These are phyloP conservation scores for Pichia paraexigua DNA, from an alignment of 805 yeast genomes.

Conservation along the genomic window DNA sequence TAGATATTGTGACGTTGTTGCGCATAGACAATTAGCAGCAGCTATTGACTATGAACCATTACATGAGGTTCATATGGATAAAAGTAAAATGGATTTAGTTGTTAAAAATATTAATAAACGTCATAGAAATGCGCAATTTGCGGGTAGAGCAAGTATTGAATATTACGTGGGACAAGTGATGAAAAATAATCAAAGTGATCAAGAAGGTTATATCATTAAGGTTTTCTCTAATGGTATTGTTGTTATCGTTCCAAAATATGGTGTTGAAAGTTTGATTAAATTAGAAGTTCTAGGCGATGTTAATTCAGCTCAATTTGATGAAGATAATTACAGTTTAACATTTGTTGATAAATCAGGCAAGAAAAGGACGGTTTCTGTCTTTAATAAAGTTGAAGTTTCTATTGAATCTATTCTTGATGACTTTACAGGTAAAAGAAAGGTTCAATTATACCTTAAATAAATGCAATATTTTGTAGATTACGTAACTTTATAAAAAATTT, in stretches of 20 bases:
- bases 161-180: constrained; percentile 97
- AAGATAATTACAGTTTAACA: constrained; percentile 63
- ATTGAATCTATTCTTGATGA: constrained; percentile 80
- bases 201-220: constrained; percentile 86
- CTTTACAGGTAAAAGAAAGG: constrained; percentile 86
- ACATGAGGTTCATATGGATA: constrained; percentile 78
- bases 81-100: constrained; percentile 79
- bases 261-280: constrained; percentile 89
- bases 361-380: constrained; percentile 45
- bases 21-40: constrained; percentile 96
- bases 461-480: no score
- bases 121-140: constrained; percentile 97
- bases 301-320: constrained; percentile 59
- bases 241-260: constrained; percentile 89
- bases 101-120: constrained; percentile 86
- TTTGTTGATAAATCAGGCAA: constrained; percentile 39
- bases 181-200: constrained; percentile 70
- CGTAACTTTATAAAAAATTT: no score
- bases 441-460: constrained; percentile 57
- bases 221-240: constrained; percentile 94
- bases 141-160: constrained; percentile 96
- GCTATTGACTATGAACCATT: constrained; percentile 90
- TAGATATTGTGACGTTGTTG: constrained; percentile 96
- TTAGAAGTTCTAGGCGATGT: constrained; percentile 66
- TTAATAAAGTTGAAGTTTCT: constrained; percentile 78